Evolutionary conservation across 192 early-diverging fungal species (phyloP), one percentile per base, ranked within the genome.

Genomic region (Umbelopsis isabellina): DNA sequence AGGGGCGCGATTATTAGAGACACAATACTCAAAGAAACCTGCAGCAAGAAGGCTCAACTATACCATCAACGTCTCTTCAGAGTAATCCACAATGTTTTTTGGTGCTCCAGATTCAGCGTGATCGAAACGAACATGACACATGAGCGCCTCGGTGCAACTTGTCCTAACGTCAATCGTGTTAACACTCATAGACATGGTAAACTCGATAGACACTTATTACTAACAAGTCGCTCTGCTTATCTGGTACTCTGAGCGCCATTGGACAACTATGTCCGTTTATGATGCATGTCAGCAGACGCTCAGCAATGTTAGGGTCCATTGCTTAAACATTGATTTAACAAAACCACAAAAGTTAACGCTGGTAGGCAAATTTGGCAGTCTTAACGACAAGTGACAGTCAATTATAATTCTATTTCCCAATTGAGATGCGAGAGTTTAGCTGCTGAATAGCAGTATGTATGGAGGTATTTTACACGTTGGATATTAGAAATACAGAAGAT

Each of bases 381-480:
- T 41, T 41, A 5, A 41, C 37, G 37, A 41, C 7, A 41, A 41
- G 35, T 37, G 37, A 41, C 10, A 41, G 37, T 10, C 5, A 41
- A 41, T 41, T 41, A 41, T 41, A 41, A 10, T 52, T 23, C 21
- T 52, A 25, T 52, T 52, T 52, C 21, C 25, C 22, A 25, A 52
- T 4, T 52, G 51, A 52, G 13, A 25, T 25, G 50, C 20, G 20
- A 23, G 22, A 52, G 22, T 7, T 25, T 2, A 22, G 51, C 10
- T 41, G 6, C 37, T 41, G 37, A 9, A 30, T 6, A 10, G 6
- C 10, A 41, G 6, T 10, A 41, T 41, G 51, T 20, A 12, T 23
- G 51, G 21, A 52, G 25, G 30, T 61, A 61, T 61, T 25, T 30
- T 61, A 61, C 55, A 61, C 2, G 37, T 55, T 25, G 16, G n/a